Evolutionary conservation across 768 basidiomycete genomes (phyloP).

Genomic region (Dentipellis sp.): DNA sequence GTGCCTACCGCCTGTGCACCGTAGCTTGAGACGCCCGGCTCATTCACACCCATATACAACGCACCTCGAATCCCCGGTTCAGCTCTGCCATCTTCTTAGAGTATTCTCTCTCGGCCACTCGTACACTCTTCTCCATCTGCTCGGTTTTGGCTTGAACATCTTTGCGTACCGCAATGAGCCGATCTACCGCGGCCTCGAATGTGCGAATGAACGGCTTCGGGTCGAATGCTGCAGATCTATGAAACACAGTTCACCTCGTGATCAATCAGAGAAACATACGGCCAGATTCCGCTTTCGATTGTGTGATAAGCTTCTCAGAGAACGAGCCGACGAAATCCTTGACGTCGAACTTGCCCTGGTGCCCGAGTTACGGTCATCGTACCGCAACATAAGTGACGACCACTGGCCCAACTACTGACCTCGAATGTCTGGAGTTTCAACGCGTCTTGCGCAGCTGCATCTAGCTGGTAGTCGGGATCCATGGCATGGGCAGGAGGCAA

Average conservation of each 20-base stretch:
- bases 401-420: not conserved
- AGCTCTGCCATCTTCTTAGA: constrained; percentile 90
- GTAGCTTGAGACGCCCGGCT: not conserved
- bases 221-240: constrained; percentile 61
- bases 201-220: constrained; percentile 88
- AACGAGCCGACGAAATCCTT: constrained; percentile 81
- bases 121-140: constrained; percentile 86
- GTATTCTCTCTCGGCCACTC: constrained; percentile 86
- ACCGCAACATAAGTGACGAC: not conserved
- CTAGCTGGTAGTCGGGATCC: not conserved
- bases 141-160: constrained; percentile 88
- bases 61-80: constrained; percentile 88
- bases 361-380: not conserved
- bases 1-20: constrained; percentile 65
- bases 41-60: constrained; percentile 13
- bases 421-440: constrained; percentile 10
- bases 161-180: constrained; percentile 75
- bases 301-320: constrained; percentile 80
- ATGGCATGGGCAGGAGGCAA: not conserved
- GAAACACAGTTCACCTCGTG: not conserved
- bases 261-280: constrained; percentile 39
- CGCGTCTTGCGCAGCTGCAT: constrained; percentile 1
- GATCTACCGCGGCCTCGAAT: constrained; percentile 87
- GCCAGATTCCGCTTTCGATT: constrained; percentile 77
- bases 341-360: constrained; percentile 82